These are phyloP conservation scores for Phytophthora ramorum DNA, from an alignment of 352 stramenopile genomes.

Conservation along the genomic window DNA sequence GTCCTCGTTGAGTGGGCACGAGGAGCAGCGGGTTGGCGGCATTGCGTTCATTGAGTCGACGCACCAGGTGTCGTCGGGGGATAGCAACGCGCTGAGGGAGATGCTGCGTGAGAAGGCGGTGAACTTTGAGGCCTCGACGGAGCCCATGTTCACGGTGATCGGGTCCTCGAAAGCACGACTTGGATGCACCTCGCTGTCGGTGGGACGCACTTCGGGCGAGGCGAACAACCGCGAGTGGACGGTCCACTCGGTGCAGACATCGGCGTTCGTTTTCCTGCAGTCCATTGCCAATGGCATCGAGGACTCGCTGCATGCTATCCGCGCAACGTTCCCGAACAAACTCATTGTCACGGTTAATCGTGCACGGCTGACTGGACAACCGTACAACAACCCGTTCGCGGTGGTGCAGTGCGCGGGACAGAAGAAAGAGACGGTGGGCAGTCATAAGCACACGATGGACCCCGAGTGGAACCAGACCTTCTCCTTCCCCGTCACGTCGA, in stretches of 20 bases:
- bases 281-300: constrained; percentile 79
- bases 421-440: constrained; percentile 89
- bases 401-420: constrained; percentile 81
- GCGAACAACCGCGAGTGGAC: constrained; percentile 83
- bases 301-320: constrained; percentile 77
- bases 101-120: constrained; percentile 75
- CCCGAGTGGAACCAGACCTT: constrained; percentile 92
- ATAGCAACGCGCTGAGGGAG: constrained; percentile 56
- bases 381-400: constrained; percentile 90
- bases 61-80: constrained; percentile 70
- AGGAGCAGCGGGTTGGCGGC: constrained; percentile 71
- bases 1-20: constrained; percentile 56
- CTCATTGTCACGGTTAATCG: constrained; percentile 91
- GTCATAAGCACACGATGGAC: constrained; percentile 91
- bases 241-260: constrained; percentile 87
- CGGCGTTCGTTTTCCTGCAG: constrained; percentile 88
- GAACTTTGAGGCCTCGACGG: constrained; percentile 85
- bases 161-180: constrained; percentile 73
- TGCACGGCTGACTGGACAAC: constrained; percentile 79
- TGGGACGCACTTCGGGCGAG: constrained; percentile 75
- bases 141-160: constrained; percentile 88
- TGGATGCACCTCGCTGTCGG: constrained; percentile 79
- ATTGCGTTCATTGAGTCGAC: constrained; percentile 89
- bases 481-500: constrained; percentile 86
- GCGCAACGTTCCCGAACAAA: constrained; percentile 89